Evolutionary conservation across 140 eudicot genomes (phyloP), one percentile per base, ranked within the genome.

Genomic region (Cichorium intybus): DNA sequence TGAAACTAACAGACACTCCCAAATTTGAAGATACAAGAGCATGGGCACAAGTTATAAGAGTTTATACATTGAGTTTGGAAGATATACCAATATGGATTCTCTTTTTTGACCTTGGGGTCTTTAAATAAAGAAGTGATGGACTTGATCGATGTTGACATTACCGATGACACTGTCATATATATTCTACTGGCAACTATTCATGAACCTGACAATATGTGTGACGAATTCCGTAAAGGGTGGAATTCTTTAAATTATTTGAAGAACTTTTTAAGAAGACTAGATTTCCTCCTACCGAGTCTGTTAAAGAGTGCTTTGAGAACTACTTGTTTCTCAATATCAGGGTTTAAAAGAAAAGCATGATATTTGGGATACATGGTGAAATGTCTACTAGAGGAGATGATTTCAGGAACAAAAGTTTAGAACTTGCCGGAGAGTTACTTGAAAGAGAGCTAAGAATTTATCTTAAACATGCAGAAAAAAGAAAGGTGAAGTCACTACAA

Each of bases 331-430:
- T n/a, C n/a, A n/a, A n/a, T 20, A 17, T 74, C 66, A 59, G 70
- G 87, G 20, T 47, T 51, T 22, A 55, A 33, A 29, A 85, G 76
- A 43, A 90, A 90, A 71, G 96, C 96, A 26, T 84, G 87, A 5
- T 85, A 72, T 49, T 83, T 90, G 34, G 96, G 85, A 6, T 91
- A 91, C 64, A 91, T 87, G 97, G 89, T 85, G 5, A 91, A 87
- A 35, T 82, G 90, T 50, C 91, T 91, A 26, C 69, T 87, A 49
- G 80, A 80, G 34, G 86, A 61, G 97, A 91, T 59, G 97, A 90
- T 82, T 83, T 90, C 7, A 82, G 95, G 59, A 87, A 84, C 79
- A 90, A 87, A 64, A 78, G 97, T 68, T 51, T 91, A 68, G 96
- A 91, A 31, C 47, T 87, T 79, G 96, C 97, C 24, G 84, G 86